Percentiles rank a stretch among this genome's conserved stretches.
Conservation (phyloP, 208 protist species). For the Acanthamoeba castellanii region DNA sequence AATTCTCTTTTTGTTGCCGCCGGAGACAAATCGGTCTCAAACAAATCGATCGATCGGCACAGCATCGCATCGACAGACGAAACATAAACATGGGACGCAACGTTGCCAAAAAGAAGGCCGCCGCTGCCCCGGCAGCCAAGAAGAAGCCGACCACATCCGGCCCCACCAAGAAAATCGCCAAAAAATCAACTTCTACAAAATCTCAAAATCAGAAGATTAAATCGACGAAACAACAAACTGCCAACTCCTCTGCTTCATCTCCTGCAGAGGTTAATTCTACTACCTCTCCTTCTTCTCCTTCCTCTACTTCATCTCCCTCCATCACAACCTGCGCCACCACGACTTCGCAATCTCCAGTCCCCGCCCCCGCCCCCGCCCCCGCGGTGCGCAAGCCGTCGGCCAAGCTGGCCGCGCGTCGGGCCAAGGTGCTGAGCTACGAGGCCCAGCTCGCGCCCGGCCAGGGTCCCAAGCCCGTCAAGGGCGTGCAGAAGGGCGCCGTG, state of each 20-base stretch:
- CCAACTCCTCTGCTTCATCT: neutral
- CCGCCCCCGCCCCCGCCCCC: too few relatives aligned
- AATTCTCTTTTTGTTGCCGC: too few relatives aligned
- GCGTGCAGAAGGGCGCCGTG: neutral
- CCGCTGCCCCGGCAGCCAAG: neutral
- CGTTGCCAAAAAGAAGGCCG: neutral
- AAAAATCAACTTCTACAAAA: too few relatives aligned
- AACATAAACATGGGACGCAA: neutral
- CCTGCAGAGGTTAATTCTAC: neutral
- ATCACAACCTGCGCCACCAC: neutral
- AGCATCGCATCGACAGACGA: neutral
- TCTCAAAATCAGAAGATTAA: too few relatives aligned
- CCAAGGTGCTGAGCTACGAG: conserved; percentile 43
- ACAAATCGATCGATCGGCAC: neutral
- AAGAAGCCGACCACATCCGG: neutral
- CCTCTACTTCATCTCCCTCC: neutral
- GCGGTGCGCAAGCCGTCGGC: neutral
- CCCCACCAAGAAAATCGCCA: too few relatives aligned
- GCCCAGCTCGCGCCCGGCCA: neutral
- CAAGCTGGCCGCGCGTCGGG: neutral
- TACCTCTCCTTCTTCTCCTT: neutral
- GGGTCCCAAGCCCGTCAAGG: neutral
- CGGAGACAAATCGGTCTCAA: too few relatives aligned
- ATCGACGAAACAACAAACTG: neutral
- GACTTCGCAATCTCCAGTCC: neutral